Evolutionary conservation across 2,329 filamentous ascomycete species (phyloP).

Genomic region (Microdochium paspali): DNA sequence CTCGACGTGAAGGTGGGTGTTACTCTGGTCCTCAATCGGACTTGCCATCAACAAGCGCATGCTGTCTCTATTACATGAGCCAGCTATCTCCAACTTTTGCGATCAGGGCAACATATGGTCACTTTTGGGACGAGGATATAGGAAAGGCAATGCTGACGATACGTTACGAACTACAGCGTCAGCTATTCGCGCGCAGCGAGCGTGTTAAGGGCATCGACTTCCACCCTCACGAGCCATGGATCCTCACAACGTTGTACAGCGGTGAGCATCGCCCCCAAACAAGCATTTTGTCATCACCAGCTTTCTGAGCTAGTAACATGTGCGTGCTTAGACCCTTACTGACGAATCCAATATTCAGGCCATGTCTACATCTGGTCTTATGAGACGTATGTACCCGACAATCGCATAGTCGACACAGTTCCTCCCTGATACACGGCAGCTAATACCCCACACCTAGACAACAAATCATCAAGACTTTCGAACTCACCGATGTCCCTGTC

Average conservation of each 20-base stretch:
- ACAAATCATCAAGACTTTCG: constrained; percentile 96
- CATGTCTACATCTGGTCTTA: constrained; percentile 99
- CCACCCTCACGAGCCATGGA: constrained; percentile 94
- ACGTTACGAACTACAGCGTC: constrained; percentile 46
- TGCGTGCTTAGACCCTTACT: constrained; percentile 2
- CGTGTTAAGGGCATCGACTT: constrained; percentile 97
- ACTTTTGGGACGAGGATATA: background rate
- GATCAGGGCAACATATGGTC: background rate
- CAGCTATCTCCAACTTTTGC: no score
- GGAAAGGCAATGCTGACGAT: constrained; percentile 19
- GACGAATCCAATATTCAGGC: constrained; percentile 38
- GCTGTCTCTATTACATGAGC: no score
- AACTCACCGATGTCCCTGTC: constrained; percentile 96
- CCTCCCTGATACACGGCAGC: background rate
- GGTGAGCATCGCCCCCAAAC: constrained; percentile 41
- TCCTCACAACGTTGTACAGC: constrained; percentile 91
- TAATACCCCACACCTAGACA: constrained; percentile 30
- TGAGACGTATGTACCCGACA: constrained; percentile 46
- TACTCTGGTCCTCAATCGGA: no score
- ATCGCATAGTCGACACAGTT: background rate
- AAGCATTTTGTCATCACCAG: background rate
- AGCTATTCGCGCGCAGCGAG: constrained; percentile 83
- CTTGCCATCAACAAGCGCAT: no score
- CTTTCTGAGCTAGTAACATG: no score
- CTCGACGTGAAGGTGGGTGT: constrained; percentile 18